Base-by-base conservation (phyloP, 768 basidiomycete genomes). In the Russula foetens region DNA sequence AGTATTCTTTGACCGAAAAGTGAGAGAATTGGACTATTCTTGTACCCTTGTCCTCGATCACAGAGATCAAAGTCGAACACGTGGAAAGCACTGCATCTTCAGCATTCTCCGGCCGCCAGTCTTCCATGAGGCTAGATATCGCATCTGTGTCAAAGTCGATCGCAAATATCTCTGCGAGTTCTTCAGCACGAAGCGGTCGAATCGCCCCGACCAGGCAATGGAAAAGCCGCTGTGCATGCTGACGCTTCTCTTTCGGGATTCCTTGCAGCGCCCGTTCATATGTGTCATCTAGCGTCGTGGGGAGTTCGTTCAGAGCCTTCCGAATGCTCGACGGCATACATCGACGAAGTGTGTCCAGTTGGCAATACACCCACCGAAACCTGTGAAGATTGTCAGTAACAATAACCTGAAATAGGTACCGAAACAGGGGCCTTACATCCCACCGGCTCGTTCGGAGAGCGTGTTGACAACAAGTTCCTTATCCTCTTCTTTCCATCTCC, bases 301-400 rank as follows among this genome's bases (percentile, higher is more conserved):
- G 56, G 1, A 56, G 46, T 7, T 38, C 1, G 24, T 56, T 29
- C 3, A 56, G 46, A 8, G 24, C 14, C 2, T 21, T 9, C 21
- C 35, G 56, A 41, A 56, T 38, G 17, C n/a, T 41, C 11, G 46
- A 6, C 0, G 26, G 24, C 3, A 28, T 8, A 46, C 28, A 35
- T 19, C 31, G 29, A 41, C 44, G 23, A 19, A 55, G 44, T 0
- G 28, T 46, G 29, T 46, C 44, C 12, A 55, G 44, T n/a, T 55
- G 54, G 43, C 54, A 55, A 23, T 3, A 55, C 29, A 56, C 46
- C 45, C 47, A 56, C 4, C 35, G 46, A 11, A 56, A 56, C 56
- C 56, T 56, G 26, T n/a, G 2, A 3, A 28, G 3, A 28, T 24
- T 17, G 29, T 56, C 14, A 56, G 24, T 6, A 21, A 47, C 3